Percentiles rank a stretch among this genome's conserved stretches.
These are phyloP conservation scores for Arabidopsis lyrata DNA, from an alignment of 441 rosid genomes.

Conservation along the genomic window DNA sequence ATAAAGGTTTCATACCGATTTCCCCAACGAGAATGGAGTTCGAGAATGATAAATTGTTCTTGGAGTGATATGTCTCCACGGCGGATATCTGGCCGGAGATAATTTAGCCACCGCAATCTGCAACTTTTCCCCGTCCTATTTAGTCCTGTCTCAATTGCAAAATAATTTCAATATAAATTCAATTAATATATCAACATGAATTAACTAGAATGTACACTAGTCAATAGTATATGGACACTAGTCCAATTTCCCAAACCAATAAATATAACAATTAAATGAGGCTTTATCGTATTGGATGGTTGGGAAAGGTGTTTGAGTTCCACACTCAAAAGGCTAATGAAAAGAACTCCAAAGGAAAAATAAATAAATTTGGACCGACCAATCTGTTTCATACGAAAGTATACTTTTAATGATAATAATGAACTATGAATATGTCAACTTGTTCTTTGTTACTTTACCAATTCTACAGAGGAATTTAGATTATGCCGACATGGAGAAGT, in stretches of 20 bases:
- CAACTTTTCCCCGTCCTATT: constrained; percentile 92
- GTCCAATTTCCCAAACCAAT: background rate
- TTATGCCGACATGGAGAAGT: constrained; percentile 30
- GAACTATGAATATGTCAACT: constrained; percentile 36
- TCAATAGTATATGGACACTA: background rate
- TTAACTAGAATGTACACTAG: background rate
- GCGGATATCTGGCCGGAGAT: constrained; percentile 89
- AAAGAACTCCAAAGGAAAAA: constrained; percentile 1
- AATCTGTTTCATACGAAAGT: constrained; percentile 19
- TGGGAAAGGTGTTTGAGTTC: constrained; percentile 38
- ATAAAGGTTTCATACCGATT: constrained; percentile 55
- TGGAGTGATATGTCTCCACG: constrained; percentile 89
- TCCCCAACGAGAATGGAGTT: constrained; percentile 93
- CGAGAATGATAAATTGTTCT: constrained; percentile 87
- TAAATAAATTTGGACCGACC: constrained; percentile 26
- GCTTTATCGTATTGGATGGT: constrained; percentile 32
- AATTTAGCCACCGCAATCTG: constrained; percentile 87
- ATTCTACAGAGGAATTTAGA: constrained; percentile 2
- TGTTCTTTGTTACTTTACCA: constrained; percentile 35
- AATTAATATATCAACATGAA: background rate
- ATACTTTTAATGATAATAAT: constrained; percentile 19
- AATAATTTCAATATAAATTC: constrained; percentile 1
- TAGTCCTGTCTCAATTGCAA: constrained; percentile 55
- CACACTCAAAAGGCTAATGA: constrained; percentile 35
- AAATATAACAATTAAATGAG: background rate